Evolutionary conservation across 352 stramenopile genomes (phyloP).

Genomic region (Pythium monospermum): DNA sequence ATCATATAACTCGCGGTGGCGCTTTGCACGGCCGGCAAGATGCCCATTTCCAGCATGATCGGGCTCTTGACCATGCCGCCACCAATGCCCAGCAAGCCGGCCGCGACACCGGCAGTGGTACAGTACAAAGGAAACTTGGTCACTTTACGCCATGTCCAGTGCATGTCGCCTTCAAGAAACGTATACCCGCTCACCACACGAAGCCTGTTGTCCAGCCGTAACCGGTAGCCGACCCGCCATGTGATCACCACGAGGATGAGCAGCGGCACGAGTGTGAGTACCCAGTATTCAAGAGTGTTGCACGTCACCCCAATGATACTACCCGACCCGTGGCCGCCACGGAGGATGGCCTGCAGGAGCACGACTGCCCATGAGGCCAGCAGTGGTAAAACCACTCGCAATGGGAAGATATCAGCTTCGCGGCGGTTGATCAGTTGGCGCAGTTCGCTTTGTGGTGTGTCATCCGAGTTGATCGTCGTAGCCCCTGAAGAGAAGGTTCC

Average conservation of each 20-base stretch:
- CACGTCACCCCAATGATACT: conserved; percentile 91
- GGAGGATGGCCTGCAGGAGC: conserved; percentile 65
- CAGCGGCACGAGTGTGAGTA: conserved; percentile 84
- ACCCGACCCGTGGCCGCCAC: conserved; percentile 59
- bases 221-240: conserved; percentile 21
- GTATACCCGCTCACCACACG: conserved; percentile 57
- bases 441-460: conserved; percentile 28
- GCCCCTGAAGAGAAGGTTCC: too few relatives aligned
- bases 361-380: conserved; percentile 62
- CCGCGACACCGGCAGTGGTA: conserved; percentile 90
- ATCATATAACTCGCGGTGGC: conserved; percentile 92
- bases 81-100: conserved; percentile 94
- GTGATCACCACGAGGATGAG: conserved; percentile 27
- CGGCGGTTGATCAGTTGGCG: conserved; percentile 37
- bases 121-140: conserved; percentile 92
- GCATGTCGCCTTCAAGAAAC: conserved; percentile 91
- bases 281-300: conserved; percentile 90
- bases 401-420: conserved; percentile 45
- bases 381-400: conserved; percentile 52
- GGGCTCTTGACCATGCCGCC: conserved; percentile 97
- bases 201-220: conserved; percentile 53
- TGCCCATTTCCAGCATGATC: conserved; percentile 97
- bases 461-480: too few relatives aligned
- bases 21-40: conserved; percentile 83
- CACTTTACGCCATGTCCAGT: conserved; percentile 88